phyloP scores from a whole-genome alignment of 2,329 filamentous ascomycete genomes.

The Sporothrix brunneoviolacea region DNA sequence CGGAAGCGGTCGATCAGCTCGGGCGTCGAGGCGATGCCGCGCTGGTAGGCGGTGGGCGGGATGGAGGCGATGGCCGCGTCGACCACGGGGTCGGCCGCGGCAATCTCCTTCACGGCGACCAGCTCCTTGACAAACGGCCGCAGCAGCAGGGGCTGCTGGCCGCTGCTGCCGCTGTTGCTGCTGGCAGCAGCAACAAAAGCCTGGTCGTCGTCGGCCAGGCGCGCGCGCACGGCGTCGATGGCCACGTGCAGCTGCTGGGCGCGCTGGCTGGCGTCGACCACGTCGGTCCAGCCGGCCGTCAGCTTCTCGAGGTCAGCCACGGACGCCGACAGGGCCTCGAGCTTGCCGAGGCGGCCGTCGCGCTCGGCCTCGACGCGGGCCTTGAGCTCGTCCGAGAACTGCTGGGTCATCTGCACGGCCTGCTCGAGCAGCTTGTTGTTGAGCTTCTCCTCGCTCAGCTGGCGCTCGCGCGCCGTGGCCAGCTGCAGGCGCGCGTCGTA shows the following conservation, averaged over 20 bases:
- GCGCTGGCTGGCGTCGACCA: slow-evolving; percentile 83
- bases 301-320: slow-evolving; percentile 82
- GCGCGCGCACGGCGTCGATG: slow-evolving; percentile 83
- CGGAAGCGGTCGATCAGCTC: slow-evolving; percentile 95
- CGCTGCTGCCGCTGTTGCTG: not conserved
- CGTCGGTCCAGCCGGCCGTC: slow-evolving; percentile 80
- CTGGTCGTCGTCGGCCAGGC: slow-evolving; percentile 25
- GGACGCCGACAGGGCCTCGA: slow-evolving; percentile 69
- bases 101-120: slow-evolving; percentile 89
- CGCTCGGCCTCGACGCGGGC: slow-evolving; percentile 83
- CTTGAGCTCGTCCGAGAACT: slow-evolving; percentile 73
- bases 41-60: slow-evolving; percentile 88
- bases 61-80: slow-evolving; percentile 94
- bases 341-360: slow-evolving; percentile 75
- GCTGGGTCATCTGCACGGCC: slow-evolving; percentile 77
- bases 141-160: slow-evolving; percentile 54
- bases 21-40: slow-evolving; percentile 73
- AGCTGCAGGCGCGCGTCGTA: slow-evolving; percentile 76
- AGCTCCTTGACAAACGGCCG: slow-evolving; percentile 87
- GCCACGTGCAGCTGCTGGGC: slow-evolving; percentile 96
- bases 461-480: slow-evolving; percentile 70
- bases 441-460: slow-evolving; percentile 74
- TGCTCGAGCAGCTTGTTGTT: slow-evolving; percentile 86
- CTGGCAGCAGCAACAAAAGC: not conserved
- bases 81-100: slow-evolving; percentile 75